Conservation (phyloP, 2,329 filamentous ascomycete genomes). For the Camillea tinctor region DNA sequence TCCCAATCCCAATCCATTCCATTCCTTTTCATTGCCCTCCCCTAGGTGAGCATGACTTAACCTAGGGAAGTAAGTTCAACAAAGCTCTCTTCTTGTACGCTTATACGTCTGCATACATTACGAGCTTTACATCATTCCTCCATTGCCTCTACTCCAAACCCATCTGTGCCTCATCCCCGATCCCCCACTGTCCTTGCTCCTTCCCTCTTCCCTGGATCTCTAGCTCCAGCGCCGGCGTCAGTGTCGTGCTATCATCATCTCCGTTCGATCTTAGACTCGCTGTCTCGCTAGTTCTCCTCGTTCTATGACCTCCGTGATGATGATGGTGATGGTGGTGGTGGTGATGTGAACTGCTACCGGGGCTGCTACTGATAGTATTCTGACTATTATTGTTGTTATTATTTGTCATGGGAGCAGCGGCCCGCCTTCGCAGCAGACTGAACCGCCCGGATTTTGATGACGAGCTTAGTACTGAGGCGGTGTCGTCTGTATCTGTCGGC, state of each 20-base stretch:
- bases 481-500: conserved; percentile 27
- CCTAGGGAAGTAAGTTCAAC: no score
- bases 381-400: no score
- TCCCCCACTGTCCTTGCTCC: conserved; percentile 67
- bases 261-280: conserved; percentile 39
- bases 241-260: conserved; percentile 26
- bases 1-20: no score
- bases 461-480: conserved; percentile 29
- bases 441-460: conserved; percentile 31
- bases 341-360: no score
- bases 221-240: conserved; percentile 42
- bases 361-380: no score
- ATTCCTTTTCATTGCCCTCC: no score
- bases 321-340: no score
- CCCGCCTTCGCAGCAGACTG: neutral
- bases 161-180: conserved; percentile 84
- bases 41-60: no score
- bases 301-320: no score
- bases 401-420: no score
- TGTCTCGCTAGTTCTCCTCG: conserved; percentile 41
- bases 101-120: no score
- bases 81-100: no score
- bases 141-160: conserved; percentile 60
- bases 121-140: neutral
- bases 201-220: conserved; percentile 52